Conservation (phyloP, 352 stramenopile genomes). For the Phytophthora melonis region DNA sequence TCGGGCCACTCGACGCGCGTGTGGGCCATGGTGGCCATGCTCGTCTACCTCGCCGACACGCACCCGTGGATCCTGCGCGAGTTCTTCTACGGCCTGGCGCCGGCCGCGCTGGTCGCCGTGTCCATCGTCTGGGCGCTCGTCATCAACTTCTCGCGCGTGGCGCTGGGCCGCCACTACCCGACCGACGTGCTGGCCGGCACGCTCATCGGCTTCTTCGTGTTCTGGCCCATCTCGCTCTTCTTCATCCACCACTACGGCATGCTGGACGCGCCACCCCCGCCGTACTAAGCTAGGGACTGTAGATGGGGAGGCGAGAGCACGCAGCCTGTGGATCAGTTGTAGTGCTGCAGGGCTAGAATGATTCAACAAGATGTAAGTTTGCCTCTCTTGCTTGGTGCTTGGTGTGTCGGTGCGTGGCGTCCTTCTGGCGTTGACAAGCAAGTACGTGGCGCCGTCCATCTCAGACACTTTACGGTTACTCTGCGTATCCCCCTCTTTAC, state of each 20-base stretch:
- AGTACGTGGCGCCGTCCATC: neutral
- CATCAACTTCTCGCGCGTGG: constrained; percentile 85
- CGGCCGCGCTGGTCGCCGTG: constrained; percentile 49
- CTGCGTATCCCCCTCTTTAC: neutral
- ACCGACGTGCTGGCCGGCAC: constrained; percentile 77
- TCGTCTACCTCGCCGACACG: constrained; percentile 64
- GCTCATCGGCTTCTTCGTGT: constrained; percentile 66
- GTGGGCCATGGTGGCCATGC: constrained; percentile 73
- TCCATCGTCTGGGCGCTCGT: constrained; percentile 63
- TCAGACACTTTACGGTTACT: neutral
- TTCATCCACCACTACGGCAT: constrained; percentile 41
- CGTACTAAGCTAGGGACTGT: constrained; percentile 14
- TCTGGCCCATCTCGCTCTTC: constrained; percentile 67
- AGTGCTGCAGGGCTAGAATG: neutral
- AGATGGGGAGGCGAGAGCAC: neutral
- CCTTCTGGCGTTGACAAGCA: neutral
- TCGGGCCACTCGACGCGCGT: constrained; percentile 84
- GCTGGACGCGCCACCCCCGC: constrained; percentile 20
- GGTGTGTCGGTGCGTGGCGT: neutral
- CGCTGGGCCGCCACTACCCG: constrained; percentile 85
- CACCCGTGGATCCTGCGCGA: constrained; percentile 54
- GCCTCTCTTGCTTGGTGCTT: neutral
- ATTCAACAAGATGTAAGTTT: constrained; percentile 12
- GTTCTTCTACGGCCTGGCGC: constrained; percentile 63
- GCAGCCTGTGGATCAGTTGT: neutral